A percentile compares a stretch with the other conserved stretches of the same genome.
Conservation (phyloP, 768 basidiomycete genomes). For the Dioszegia hungarica region DNA sequence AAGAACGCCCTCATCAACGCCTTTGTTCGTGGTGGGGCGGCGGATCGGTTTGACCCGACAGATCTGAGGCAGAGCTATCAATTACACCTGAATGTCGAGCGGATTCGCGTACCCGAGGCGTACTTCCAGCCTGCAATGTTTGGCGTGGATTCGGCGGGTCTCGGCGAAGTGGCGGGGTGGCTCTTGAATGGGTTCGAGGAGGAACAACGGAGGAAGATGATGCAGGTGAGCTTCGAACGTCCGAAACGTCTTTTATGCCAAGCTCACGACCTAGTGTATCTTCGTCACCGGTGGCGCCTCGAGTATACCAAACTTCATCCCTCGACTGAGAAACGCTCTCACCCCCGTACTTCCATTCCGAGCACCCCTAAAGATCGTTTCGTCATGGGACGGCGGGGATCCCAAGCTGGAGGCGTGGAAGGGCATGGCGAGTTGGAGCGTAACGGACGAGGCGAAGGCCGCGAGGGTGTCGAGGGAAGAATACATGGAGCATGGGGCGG, state of each 20-base stretch:
- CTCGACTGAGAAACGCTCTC: conserved; percentile 67
- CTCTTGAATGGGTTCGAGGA: conserved; percentile 69
- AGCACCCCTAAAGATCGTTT: conserved; percentile 62
- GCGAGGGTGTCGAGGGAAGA: conserved; percentile 68
- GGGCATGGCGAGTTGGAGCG: conserved; percentile 71
- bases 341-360: conserved; percentile 80
- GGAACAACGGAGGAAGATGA: conserved; percentile 65
- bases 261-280: conserved; percentile 60
- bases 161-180: conserved; percentile 85
- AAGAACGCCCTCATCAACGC: conserved; percentile 80
- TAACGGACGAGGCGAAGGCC: conserved; percentile 49
- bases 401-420: conserved; percentile 76
- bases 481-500: conserved; percentile 85
- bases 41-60: conserved; percentile 60
- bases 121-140: conserved; percentile 93
- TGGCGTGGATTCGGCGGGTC: conserved; percentile 86
- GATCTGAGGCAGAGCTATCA: conserved; percentile 53
- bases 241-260: not conserved
- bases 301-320: conserved; percentile 63
- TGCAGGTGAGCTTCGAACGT: conserved; percentile 58
- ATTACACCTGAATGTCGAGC: conserved; percentile 83
- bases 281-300: conserved; percentile 83
- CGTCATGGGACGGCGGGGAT: conserved; percentile 56
- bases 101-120: conserved; percentile 84
- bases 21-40: conserved; percentile 55